Percentiles rank a stretch among this genome's conserved stretches.
Conservation (phyloP, 139 green algal species). For the Zygnema cylindricum region DNA sequence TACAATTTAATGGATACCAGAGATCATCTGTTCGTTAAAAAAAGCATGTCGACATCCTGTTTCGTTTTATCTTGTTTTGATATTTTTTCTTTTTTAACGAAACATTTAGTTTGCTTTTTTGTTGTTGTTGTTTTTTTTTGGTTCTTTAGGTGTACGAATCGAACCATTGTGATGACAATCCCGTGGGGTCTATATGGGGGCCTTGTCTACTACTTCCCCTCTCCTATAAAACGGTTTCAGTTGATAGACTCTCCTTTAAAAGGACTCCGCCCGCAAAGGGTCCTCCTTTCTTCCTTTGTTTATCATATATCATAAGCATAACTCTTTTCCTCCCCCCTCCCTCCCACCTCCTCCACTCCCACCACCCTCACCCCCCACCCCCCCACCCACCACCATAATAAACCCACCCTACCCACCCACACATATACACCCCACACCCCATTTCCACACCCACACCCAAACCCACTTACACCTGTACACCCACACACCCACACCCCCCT, state of each 20-base stretch:
- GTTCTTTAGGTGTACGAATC: conserved; percentile 46
- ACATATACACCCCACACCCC: not conserved
- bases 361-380: too few relatives aligned
- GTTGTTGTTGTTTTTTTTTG: too few relatives aligned
- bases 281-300: too few relatives aligned
- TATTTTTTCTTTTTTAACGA: too few relatives aligned
- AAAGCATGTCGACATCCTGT: too few relatives aligned
- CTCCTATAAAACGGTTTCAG: not conserved
- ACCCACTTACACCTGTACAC: conserved; percentile 2
- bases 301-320: not conserved
- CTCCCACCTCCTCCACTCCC: not conserved
- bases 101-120: too few relatives aligned
- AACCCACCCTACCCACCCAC: not conserved
- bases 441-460: not conserved
- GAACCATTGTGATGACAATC: conserved; percentile 29
- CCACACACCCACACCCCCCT: not conserved
- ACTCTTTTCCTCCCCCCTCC: not conserved
- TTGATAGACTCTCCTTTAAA: not conserved
- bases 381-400: not conserved
- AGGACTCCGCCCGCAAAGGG: not conserved
- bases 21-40: too few relatives aligned
- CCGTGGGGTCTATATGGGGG: conserved; percentile 21
- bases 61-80: too few relatives aligned
- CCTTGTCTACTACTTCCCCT: conserved; percentile 15
- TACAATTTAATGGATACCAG: too few relatives aligned